Conservation (phyloP, 2,329 filamentous ascomycete species). For the Amauroascus niger region DNA sequence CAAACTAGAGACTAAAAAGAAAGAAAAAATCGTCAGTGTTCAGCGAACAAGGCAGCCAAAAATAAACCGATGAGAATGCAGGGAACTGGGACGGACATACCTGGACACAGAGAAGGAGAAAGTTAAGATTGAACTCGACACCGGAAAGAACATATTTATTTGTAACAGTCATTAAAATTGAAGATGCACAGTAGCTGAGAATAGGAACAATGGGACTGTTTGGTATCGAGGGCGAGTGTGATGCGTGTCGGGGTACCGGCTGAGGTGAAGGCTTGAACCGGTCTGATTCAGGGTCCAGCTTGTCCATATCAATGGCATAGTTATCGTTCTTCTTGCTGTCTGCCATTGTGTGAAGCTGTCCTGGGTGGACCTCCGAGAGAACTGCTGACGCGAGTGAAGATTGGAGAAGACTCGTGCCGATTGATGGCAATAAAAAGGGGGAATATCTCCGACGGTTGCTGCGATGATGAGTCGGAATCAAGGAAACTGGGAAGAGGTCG, state of each 20-base stretch:
- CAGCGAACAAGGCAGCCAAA: too few relatives aligned
- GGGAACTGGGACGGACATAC: slow-evolving; percentile 44
- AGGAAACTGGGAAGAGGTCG: not conserved
- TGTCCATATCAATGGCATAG: slow-evolving; percentile 60
- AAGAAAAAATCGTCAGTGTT: too few relatives aligned
- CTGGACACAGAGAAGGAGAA: slow-evolving; percentile 87
- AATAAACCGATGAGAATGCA: too few relatives aligned
- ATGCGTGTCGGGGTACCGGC: slow-evolving; percentile 29
- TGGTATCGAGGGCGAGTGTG: slow-evolving; percentile 43
- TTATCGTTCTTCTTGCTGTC: slow-evolving; percentile 83
- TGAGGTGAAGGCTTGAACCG: slow-evolving; percentile 34
- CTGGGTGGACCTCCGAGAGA: not conserved
- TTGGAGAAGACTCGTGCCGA: not conserved
- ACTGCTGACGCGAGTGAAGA: not conserved
- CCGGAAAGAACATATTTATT: slow-evolving; percentile 98
- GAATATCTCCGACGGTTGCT: not conserved
- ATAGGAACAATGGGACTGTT: slow-evolving; percentile 75
- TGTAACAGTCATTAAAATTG: slow-evolving; percentile 99
- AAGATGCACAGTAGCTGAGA: slow-evolving; percentile 81
- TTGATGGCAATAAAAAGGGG: not conserved
- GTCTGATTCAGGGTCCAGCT: slow-evolving; percentile 45
- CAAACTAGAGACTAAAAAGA: slow-evolving; percentile 81
- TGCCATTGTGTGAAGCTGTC: slow-evolving; percentile 50
- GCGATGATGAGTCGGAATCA: not conserved
- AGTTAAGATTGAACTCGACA: slow-evolving; percentile 85